Evolutionary conservation across 306 rosid genomes (phyloP).

Genomic region (Comarum palustre): DNA sequence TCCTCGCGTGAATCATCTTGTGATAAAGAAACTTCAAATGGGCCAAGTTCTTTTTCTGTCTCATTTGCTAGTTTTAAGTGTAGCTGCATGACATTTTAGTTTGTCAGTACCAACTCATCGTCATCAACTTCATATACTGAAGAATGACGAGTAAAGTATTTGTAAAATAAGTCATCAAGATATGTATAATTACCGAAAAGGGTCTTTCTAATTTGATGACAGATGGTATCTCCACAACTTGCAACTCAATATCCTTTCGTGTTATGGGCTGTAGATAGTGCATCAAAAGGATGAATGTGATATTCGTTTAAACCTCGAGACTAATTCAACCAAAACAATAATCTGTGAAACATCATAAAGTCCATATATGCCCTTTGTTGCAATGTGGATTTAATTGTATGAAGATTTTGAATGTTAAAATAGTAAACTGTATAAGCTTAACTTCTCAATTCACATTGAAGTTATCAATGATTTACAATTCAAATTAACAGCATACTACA

Average conservation of each 20-base stretch:
- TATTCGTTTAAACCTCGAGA: slow-evolving; percentile 7
- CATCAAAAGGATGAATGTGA: slow-evolving; percentile 27
- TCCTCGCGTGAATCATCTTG: slow-evolving; percentile 51
- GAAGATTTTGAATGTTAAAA: not conserved
- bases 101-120: slow-evolving; percentile 27
- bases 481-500: not conserved
- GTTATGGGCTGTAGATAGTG: slow-evolving; percentile 67
- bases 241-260: slow-evolving; percentile 79
- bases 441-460: not conserved
- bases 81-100: slow-evolving; percentile 54
- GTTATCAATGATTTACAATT: not conserved
- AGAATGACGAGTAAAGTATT: not conserved
- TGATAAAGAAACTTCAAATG: slow-evolving; percentile 73
- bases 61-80: slow-evolving; percentile 63
- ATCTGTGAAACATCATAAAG: not conserved
- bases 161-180: slow-evolving; percentile 10
- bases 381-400: not conserved
- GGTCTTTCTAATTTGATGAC: slow-evolving; percentile 71
- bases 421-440: not conserved
- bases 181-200: slow-evolving; percentile 53
- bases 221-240: slow-evolving; percentile 67
- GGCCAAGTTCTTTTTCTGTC: slow-evolving; percentile 78
- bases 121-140: slow-evolving; percentile 15
- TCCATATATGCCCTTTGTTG: not conserved
- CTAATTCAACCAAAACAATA: not conserved